Conservation (phyloP, 2,329 filamentous ascomycete species). For the Aspergillus neoniger region DNA sequence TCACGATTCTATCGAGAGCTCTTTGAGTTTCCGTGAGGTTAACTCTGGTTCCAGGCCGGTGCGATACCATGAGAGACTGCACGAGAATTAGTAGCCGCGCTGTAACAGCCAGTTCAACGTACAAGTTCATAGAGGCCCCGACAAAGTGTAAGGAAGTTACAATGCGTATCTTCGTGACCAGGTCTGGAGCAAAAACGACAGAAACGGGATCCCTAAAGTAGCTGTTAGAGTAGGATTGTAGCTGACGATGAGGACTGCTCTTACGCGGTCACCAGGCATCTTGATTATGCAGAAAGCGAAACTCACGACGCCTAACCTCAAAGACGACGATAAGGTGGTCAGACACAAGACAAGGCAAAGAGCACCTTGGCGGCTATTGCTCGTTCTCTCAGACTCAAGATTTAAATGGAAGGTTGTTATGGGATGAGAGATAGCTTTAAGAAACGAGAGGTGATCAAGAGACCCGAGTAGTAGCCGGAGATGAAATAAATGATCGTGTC, state of each 20-base stretch:
- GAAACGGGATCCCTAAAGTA: neutral
- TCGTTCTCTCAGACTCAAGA: no score
- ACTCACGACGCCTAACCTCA: no score
- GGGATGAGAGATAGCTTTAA: no score
- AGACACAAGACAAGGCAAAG: no score
- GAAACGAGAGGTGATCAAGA: no score
- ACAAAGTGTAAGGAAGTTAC: neutral
- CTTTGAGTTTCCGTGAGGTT: neutral
- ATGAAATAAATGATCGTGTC: no score
- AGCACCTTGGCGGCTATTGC: no score
- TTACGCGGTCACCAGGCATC: neutral
- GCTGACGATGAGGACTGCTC: neutral
- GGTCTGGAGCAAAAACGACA: neutral
- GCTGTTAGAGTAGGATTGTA: neutral
- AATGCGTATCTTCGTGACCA: neutral
- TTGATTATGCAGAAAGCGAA: neutral
- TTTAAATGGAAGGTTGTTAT: no score
- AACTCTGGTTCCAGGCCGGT: neutral
- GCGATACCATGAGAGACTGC: neutral
- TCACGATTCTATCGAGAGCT: neutral
- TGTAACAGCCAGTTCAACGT: neutral
- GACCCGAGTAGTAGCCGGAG: no score
- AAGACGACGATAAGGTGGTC: no score
- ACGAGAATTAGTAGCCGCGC: neutral
- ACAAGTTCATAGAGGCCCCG: neutral